Conservation (phyloP, 2,329 filamentous ascomycete species). For the Neocucurbitaria cava region DNA sequence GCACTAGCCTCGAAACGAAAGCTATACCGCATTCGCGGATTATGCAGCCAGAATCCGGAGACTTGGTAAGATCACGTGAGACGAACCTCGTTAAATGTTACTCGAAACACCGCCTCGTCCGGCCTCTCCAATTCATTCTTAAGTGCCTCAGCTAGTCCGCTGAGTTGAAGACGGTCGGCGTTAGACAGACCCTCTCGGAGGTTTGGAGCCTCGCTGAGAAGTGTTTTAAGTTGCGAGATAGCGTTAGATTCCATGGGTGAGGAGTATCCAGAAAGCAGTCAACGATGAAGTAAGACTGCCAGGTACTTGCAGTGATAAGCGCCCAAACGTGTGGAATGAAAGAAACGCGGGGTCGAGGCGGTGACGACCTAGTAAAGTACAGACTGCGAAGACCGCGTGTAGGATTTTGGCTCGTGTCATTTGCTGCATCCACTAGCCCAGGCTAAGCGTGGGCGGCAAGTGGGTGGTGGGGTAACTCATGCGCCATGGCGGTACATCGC, state of each 20-base stretch:
- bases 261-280: neutral
- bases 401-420: neutral
- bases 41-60: neutral
- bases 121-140: conserved; percentile 3
- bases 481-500: neutral
- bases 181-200: conserved; percentile 11
- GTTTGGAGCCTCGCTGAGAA: conserved; percentile 1
- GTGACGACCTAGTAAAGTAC: conserved; percentile 6
- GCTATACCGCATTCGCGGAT: neutral
- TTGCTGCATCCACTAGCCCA: neutral
- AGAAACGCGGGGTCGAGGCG: neutral
- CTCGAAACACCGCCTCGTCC: conserved; percentile 6
- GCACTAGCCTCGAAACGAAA: neutral
- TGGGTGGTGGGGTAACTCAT: neutral
- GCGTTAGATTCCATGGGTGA: conserved; percentile 6
- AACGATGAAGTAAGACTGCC: neutral
- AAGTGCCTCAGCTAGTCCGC: conserved; percentile 10
- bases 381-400: neutral
- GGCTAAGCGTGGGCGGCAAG: neutral
- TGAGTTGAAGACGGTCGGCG: conserved; percentile 12
- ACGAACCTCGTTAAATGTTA: conserved; percentile 9
- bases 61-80: conserved; percentile 4
- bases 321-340: neutral
- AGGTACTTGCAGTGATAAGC: conserved; percentile 3
- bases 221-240: conserved; percentile 7